Base-by-base conservation (phyloP, 805 yeast genomes). In the Candida boleticola region DNA sequence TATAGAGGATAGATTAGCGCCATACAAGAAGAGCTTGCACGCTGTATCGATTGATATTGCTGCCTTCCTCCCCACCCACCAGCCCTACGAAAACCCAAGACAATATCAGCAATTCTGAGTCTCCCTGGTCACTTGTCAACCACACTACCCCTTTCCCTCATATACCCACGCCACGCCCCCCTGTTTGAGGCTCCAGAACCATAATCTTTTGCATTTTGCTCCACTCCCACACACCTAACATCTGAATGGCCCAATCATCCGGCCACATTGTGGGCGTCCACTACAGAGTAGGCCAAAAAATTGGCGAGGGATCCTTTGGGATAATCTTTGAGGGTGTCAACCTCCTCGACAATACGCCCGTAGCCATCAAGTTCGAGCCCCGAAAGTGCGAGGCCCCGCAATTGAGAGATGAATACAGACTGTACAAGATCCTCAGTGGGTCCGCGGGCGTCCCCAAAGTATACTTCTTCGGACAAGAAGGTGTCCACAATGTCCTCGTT, bases 291-390 rank as follows among this genome's bases (percentile, higher is more conserved):
- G 99, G 98, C 45, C 92, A 90, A 64, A 93, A 93, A 69, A 90
- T 93, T 47, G 99, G 99, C 44, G 98, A 93, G 67, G 99, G 99
- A 34, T 92, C 98, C 3, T 93, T 93, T 64, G 99, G 99, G 43
- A 96, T 93, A 40, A 85, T 93, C 45, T 93, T 93, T 61, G 98
- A 93, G 69, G 99, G 99, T 48, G 79, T 88, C 33, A 92, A 93
- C 62, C 76, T 93, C 59, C 80, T 93, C 54, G 92, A 89, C 69
- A 90, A 90, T 51, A 84, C 83, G 47, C 95, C 87, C 39, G 98
- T 93, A 36, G 99, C 98, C 31, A 92, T 93, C 63, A 93, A 93
- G 66, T 93, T 93, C 55, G 96, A 93, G 67, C 98, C 97, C 17
- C 77, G 98, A 55, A 93, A 90, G 61, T 83, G 95, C 29, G 99